phyloP scores from a whole-genome alignment of 2,329 filamentous ascomycete species.

The Xylaria sp. region DNA sequence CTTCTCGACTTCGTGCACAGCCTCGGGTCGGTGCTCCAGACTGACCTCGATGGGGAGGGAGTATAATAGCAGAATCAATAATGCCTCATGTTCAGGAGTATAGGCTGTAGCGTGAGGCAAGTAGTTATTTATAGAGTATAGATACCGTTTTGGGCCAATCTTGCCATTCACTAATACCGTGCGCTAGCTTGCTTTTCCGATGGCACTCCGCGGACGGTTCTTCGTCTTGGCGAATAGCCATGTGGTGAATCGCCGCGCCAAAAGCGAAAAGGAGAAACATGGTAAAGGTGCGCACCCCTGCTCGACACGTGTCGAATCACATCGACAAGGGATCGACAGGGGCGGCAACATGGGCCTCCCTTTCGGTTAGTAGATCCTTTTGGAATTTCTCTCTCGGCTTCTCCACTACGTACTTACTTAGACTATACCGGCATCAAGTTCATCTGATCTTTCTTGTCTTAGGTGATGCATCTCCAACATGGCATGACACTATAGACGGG shows the following conservation, averaged over 20 bases:
- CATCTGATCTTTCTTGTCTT: background rate
- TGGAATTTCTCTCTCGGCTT: background rate
- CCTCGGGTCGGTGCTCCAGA: slow-evolving; percentile 5
- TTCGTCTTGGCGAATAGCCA: slow-evolving; percentile 7
- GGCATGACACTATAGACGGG: background rate
- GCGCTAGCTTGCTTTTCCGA: slow-evolving; percentile 14
- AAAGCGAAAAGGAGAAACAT: slow-evolving; percentile 8
- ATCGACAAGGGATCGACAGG: slow-evolving; percentile 8
- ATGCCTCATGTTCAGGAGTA: slow-evolving; percentile 16
- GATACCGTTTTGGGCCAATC: slow-evolving; percentile 13
- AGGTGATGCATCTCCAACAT: too few species aligned
- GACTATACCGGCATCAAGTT: background rate
- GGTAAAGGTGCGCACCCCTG: slow-evolving; percentile 17
- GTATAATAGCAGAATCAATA: slow-evolving; percentile 18
- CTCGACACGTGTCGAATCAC: slow-evolving; percentile 27
- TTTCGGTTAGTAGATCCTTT: slow-evolving; percentile 22
- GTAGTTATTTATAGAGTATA: slow-evolving; percentile 25
- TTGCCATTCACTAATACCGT: slow-evolving; percentile 7
- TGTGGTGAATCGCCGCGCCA: slow-evolving; percentile 5
- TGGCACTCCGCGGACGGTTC: background rate
- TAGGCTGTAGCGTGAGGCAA: background rate
- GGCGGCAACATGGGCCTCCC: background rate
- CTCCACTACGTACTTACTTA: background rate
- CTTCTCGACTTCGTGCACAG: background rate
- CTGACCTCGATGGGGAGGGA: slow-evolving; percentile 7